phyloP scores from a whole-genome alignment of 176 grass and related monocot species.

The Rhynchospora tenuis region DNA sequence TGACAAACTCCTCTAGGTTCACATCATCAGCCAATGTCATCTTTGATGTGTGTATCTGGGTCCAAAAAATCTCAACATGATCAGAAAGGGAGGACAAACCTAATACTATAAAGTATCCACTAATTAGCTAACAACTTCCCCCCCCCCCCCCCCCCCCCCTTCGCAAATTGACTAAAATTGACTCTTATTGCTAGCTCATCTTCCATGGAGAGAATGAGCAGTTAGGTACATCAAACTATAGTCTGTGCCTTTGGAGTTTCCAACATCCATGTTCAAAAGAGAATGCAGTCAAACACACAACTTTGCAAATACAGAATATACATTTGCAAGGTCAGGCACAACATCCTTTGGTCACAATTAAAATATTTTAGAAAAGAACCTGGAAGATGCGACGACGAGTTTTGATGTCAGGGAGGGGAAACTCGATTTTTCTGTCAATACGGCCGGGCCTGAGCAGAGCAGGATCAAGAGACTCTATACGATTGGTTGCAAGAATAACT shows the following conservation, averaged over 20 bases:
- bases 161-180: background rate
- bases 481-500: slow-evolving; percentile 87
- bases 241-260: background rate
- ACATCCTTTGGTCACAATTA: background rate
- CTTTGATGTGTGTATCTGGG: slow-evolving; percentile 78
- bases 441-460: slow-evolving; percentile 77
- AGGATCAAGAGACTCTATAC: slow-evolving; percentile 80
- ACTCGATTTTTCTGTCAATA: slow-evolving; percentile 81
- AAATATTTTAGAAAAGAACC: slow-evolving; percentile 22
- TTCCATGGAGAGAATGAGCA: background rate
- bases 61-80: background rate
- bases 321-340: background rate
- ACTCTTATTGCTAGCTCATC: background rate
- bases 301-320: background rate
- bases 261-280: background rate
- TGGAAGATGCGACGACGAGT: slow-evolving; percentile 78
- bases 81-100: background rate
- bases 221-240: background rate
- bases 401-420: slow-evolving; percentile 82
- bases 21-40: slow-evolving; percentile 88
- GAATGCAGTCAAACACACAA: background rate
- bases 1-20: slow-evolving; percentile 87
- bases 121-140: background rate
- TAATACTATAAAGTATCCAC: background rate
- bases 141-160: background rate